These are phyloP conservation scores for Psilocybe azurescens DNA, from an alignment of 768 basidiomycete species.

Conservation along the genomic window DNA sequence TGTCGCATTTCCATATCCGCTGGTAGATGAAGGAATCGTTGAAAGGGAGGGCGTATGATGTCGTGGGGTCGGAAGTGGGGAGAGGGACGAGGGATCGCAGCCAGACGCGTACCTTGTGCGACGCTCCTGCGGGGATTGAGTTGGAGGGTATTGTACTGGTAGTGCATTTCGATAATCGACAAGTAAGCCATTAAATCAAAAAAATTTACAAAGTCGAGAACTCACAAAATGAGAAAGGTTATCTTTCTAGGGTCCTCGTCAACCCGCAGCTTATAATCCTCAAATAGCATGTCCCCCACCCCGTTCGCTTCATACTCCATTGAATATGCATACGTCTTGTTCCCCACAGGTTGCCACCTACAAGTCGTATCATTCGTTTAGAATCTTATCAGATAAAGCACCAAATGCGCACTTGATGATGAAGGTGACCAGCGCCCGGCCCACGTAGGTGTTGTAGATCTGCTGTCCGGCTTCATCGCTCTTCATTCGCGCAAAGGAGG, in stretches of 20 bases:
- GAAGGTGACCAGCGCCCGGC: constrained; percentile 61
- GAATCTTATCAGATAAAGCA: not conserved
- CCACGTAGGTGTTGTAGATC: constrained; percentile 60
- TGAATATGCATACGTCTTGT: constrained; percentile 55
- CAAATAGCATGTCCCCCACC: constrained; percentile 58
- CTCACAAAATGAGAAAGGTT: constrained; percentile 68
- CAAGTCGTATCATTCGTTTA: not conserved
- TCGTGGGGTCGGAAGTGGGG: constrained; percentile 31
- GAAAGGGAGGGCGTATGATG: constrained; percentile 41
- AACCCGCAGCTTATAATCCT: constrained; percentile 54
- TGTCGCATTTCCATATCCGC: constrained; percentile 68
- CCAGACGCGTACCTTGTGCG: constrained; percentile 71
- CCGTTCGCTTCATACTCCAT: constrained; percentile 72
- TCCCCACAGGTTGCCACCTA: constrained; percentile 57
- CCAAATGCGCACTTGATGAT: constrained; percentile 48
- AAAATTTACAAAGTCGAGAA: constrained; percentile 8
- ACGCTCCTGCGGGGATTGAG: constrained; percentile 59
- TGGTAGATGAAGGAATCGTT: constrained; percentile 63
- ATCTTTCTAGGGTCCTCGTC: constrained; percentile 59
- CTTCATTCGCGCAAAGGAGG: constrained; percentile 57
- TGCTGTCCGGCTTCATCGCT: constrained; percentile 47
- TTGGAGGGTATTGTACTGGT: constrained; percentile 57
- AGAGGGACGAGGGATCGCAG: constrained; percentile 50
- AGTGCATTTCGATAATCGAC: not conserved
- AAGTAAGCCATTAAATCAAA: not conserved